Evolutionary conservation across 2,329 filamentous ascomycete genomes (phyloP), one percentile per base, ranked within the genome.

Genomic region (Thermothelomyces thermophilus): DNA sequence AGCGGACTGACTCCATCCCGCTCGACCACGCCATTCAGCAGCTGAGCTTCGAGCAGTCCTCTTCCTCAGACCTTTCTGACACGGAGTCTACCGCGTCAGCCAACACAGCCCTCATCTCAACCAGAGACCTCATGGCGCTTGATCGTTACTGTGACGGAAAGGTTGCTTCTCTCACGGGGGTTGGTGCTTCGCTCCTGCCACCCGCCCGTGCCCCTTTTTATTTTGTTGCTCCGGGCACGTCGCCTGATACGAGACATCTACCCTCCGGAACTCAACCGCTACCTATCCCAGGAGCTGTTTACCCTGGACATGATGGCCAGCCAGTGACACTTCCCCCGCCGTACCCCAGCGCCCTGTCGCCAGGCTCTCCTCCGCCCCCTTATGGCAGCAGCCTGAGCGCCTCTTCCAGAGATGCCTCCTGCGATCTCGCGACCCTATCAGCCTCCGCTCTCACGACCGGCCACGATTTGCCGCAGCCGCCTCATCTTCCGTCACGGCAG

Each of bases 51-150:
- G 70, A 70, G 40, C 59, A 57, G 3, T 59, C 59, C 8, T 67
- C 67, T 2, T 70, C 65, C 8, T 65, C 54, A 8, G 51, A 58
- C 14, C 51, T 53, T 2, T 61, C 71, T 2, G 68, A 69, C n/a
- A 68, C 61, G 26, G 66, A 68, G 14, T 53, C 62, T 1, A 60
- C 55, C 17, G 64, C 64, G 41, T 67, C 70, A 40, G 69, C 70
- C 1, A 56, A 59, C 22, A 68, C 72, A 58, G 70, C 71, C 3
- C 64, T 80, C 34, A 77, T 82, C 41, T 77, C 75, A 0, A 82
- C 78, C 0, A 66, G 67, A 11, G 76, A 80, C 39, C 66, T 82
- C 17, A 68, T 81, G 57, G 67, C 69, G 33, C 66, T 75, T n/a
- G 71, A 73, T 54, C 61, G 61, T 28, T 58, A 61, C 14, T 58